These are phyloP conservation scores for Rhizoclosmatium globosum DNA, from an alignment of 192 early-diverging fungal species.

Conservation along the genomic window DNA sequence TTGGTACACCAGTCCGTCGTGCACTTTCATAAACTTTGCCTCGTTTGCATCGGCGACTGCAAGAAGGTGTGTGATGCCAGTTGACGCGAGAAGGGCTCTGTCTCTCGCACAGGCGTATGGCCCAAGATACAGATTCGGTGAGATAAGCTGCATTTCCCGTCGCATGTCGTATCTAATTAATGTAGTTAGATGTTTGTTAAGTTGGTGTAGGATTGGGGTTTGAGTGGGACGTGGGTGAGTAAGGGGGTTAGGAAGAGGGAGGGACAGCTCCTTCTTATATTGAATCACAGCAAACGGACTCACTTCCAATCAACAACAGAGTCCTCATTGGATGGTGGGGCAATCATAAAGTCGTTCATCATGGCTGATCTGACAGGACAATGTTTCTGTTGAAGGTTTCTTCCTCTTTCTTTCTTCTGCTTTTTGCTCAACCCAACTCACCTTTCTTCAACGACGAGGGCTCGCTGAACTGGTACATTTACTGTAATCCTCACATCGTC, in stretches of 20 bases:
- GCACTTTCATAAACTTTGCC: conserved; percentile 61
- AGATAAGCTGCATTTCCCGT: conserved; percentile 82
- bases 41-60: conserved; percentile 79
- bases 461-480: no score
- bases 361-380: background rate
- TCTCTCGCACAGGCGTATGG: conserved; percentile 79
- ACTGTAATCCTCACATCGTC: no score
- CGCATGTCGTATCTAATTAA: conserved; percentile 74
- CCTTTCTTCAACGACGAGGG: no score
- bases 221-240: background rate
- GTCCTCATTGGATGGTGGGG: background rate
- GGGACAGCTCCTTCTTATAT: background rate
- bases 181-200: background rate
- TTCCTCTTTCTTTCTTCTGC: no score
- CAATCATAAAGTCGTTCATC: background rate
- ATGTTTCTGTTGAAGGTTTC: background rate
- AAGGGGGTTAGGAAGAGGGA: background rate
- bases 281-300: background rate
- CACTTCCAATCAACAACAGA: conserved; percentile 3
- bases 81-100: conserved; percentile 56
- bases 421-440: no score
- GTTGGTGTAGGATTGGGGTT: background rate
- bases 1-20: conserved; percentile 68
- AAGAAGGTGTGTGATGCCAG: conserved; percentile 80
- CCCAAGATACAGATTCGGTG: conserved; percentile 76